Percentiles rank a stretch among this genome's conserved stretches.
These are phyloP conservation scores for Claviceps cyperi DNA, from an alignment of 2,329 filamentous ascomycete genomes.

Conservation along the genomic window DNA sequence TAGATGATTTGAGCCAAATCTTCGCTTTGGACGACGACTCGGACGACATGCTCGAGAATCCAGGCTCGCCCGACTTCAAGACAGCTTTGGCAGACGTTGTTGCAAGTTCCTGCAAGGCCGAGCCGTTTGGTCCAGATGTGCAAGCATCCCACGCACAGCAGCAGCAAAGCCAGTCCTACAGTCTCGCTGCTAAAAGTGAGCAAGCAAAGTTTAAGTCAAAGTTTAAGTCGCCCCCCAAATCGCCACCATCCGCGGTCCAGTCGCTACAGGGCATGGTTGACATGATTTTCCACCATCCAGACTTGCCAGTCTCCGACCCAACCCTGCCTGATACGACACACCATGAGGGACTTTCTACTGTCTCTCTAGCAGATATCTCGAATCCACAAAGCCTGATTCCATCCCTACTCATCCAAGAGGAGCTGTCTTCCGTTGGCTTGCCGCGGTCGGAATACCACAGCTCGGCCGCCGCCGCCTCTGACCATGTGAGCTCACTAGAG, in stretches of 20 bases:
- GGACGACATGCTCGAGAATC: neutral
- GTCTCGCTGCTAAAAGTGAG: neutral
- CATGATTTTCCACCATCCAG: constrained; percentile 9
- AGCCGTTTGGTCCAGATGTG: neutral
- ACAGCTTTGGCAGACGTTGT: neutral
- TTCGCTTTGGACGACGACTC: constrained; percentile 7
- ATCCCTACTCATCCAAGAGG: constrained; percentile 9
- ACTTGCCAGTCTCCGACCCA: constrained; percentile 8
- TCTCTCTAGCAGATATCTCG: constrained; percentile 25
- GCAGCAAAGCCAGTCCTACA: neutral
- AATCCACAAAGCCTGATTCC: constrained; percentile 14
- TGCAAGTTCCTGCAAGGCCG: neutral
- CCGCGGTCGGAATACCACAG: constrained; percentile 8
- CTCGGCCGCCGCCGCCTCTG: constrained; percentile 12
- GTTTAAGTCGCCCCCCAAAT: constrained; percentile 1
- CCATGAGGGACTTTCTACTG: constrained; percentile 16
- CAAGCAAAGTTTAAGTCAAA: neutral
- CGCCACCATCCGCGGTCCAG: constrained; percentile 10
- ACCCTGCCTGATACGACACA: constrained; percentile 10
- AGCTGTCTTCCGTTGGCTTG: constrained; percentile 6
- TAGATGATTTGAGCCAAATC: constrained; percentile 8
- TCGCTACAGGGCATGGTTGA: constrained; percentile 11
- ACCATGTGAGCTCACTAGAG: constrained; percentile 14
- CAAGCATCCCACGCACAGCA: neutral
- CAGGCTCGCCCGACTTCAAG: neutral